Evolutionary conservation across 2,329 filamentous ascomycete species (phyloP).

Genomic region (Stromatinia cepivora): DNA sequence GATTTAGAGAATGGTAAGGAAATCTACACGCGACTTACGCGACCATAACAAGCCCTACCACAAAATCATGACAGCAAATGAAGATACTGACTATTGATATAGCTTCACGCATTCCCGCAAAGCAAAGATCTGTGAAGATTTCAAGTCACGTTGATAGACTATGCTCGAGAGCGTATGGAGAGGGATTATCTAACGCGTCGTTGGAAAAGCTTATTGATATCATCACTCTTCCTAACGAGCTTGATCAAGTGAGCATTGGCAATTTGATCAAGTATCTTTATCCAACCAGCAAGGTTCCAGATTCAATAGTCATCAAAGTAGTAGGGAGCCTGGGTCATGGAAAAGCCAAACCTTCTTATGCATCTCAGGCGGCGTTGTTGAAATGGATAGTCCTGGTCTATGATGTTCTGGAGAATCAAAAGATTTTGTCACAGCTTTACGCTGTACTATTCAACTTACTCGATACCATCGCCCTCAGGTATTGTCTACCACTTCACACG

Average conservation of each 20-base stretch:
- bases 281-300: constrained; percentile 63
- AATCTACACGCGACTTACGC: constrained; percentile 26
- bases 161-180: constrained; percentile 62
- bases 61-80: background rate
- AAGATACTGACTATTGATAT: constrained; percentile 24
- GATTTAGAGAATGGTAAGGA: constrained; percentile 36
- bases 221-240: constrained; percentile 62
- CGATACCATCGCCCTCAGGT: constrained; percentile 76
- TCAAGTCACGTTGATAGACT: constrained; percentile 65
- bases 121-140: constrained; percentile 63
- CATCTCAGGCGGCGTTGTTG: constrained; percentile 67
- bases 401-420: constrained; percentile 65
- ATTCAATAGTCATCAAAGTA: constrained; percentile 61
- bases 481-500: constrained; percentile 27
- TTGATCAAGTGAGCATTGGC: constrained; percentile 74
- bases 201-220: constrained; percentile 66
- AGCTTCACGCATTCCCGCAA: constrained; percentile 64
- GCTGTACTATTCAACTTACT: constrained; percentile 77
- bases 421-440: constrained; percentile 68
- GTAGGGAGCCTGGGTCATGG: constrained; percentile 77
- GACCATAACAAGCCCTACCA: background rate
- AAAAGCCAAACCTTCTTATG: constrained; percentile 69
- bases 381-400: constrained; percentile 79
- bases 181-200: constrained; percentile 62
- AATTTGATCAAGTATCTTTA: constrained; percentile 74